Conservation (phyloP, 257 asterid species). For the Solanum tarijense region DNA sequence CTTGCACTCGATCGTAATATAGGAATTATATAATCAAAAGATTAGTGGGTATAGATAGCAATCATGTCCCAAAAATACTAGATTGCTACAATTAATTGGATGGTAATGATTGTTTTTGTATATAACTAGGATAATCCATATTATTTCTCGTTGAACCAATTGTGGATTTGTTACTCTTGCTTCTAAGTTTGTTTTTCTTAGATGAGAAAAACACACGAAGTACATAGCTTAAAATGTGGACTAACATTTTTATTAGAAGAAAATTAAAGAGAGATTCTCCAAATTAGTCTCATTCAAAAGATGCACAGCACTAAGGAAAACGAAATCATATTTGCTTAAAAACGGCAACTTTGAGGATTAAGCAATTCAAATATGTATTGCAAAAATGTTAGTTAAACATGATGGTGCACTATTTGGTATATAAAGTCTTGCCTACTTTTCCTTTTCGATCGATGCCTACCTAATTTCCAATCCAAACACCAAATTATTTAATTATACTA, state of each 20-base stretch:
- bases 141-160: background rate
- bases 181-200: background rate
- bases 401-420: background rate
- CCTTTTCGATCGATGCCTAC: background rate
- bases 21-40: background rate
- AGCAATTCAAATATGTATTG: constrained; percentile 1
- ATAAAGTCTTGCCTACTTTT: background rate
- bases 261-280: background rate
- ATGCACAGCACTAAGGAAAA: background rate
- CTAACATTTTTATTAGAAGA: background rate
- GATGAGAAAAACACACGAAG: background rate
- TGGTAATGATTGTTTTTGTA: background rate
- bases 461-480: background rate
- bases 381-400: background rate
- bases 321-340: constrained; percentile 13
- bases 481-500: background rate
- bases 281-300: background rate
- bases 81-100: background rate
- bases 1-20: background rate
- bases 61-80: background rate
- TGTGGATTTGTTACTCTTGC: background rate
- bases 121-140: background rate
- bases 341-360: background rate
- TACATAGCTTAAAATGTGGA: background rate
- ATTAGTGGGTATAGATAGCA: background rate